Conservation (phyloP, 768 basidiomycete genomes). For the Podaxis sp. region DNA sequence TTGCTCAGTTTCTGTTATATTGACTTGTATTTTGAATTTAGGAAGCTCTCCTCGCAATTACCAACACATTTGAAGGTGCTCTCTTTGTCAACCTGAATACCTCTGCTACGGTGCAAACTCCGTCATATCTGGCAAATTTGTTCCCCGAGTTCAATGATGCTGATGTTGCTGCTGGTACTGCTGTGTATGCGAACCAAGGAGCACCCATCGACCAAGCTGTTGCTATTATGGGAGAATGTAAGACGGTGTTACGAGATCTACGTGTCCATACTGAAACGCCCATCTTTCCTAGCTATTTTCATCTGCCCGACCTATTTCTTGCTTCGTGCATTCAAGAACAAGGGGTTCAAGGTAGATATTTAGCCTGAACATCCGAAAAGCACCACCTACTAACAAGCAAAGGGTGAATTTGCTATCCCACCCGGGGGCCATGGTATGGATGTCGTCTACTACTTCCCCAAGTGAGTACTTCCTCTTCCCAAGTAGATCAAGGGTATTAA, state of each 20-base stretch:
- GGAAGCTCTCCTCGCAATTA: conserved; percentile 23
- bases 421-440: conserved; percentile 40
- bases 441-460: conserved; percentile 38
- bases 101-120: conserved; percentile 24
- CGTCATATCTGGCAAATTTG: conserved; percentile 33
- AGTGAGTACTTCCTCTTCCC: not conserved
- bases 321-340: conserved; percentile 28
- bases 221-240: conserved; percentile 16
- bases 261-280: not conserved
- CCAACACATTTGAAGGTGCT: conserved; percentile 36
- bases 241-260: not conserved
- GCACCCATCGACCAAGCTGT: conserved; percentile 10
- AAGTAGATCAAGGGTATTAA: not conserved
- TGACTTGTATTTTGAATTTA: not conserved
- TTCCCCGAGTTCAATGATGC: conserved; percentile 35
- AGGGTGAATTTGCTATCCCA: conserved; percentile 44
- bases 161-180: conserved; percentile 20
- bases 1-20: not conserved
- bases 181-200: conserved; percentile 10
- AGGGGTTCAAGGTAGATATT: conserved; percentile 32
- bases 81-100: conserved; percentile 34
- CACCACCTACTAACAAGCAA: not conserved
- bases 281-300: conserved; percentile 36
- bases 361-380: not conserved
- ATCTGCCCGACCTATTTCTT: conserved; percentile 44